Percentiles rank a stretch among this genome's conserved stretches.
Evolutionary conservation across 768 basidiomycete species (phyloP).

Genomic region (Xanthoconium stramineum): DNA sequence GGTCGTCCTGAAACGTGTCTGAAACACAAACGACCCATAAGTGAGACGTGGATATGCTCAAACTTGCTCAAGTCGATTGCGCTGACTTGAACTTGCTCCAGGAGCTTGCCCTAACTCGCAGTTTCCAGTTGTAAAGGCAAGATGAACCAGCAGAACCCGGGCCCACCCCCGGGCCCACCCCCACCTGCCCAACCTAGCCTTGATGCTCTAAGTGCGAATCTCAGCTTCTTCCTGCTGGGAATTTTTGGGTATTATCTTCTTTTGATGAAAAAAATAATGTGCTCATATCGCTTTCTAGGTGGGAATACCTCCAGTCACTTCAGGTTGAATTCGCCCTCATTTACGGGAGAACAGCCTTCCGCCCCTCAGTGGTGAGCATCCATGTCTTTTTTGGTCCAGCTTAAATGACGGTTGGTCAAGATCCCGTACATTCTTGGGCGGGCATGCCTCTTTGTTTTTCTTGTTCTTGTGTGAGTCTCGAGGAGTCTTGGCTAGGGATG

Average conservation of each 20-base stretch:
- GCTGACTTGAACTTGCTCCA: too few species aligned
- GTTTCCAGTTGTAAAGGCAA: neutral
- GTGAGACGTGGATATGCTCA: too few species aligned
- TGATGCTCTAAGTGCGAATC: neutral
- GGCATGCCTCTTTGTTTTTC: neutral
- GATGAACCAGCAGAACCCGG: neutral
- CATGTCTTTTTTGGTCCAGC: neutral
- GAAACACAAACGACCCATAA: too few species aligned
- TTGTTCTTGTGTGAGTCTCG: slow-evolving; percentile 13
- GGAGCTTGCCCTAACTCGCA: neutral
- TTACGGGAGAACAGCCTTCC: slow-evolving; percentile 15
- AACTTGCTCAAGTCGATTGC: too few species aligned
- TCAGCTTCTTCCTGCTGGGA: slow-evolving; percentile 13
- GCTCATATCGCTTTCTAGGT: slow-evolving; percentile 8
- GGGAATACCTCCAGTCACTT: slow-evolving; percentile 18
- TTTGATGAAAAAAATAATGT: neutral
- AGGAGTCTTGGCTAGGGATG: neutral
- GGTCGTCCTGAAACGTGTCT: too few species aligned
- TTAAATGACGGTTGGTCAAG: neutral
- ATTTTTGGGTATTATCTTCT: slow-evolving; percentile 15
- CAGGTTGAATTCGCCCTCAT: slow-evolving; percentile 18
- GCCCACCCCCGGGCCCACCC: neutral
- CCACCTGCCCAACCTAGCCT: neutral
- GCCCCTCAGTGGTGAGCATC: slow-evolving; percentile 17
- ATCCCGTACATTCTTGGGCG: slow-evolving; percentile 23